These are phyloP conservation scores for Nepenthes alata DNA, from an alignment of 179 eudicot species.

Conservation along the genomic window DNA sequence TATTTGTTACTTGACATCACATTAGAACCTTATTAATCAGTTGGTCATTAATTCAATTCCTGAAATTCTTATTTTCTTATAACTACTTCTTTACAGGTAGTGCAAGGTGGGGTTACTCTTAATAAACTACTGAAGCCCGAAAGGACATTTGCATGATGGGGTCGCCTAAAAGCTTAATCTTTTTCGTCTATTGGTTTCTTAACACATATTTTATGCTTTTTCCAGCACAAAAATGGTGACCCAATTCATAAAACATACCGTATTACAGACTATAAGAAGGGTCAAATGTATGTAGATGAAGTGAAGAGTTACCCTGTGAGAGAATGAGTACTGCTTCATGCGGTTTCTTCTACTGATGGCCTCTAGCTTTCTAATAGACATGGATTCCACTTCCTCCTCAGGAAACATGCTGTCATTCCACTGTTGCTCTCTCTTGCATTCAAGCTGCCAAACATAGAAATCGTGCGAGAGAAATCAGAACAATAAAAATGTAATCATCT, in stretches of 20 bases:
- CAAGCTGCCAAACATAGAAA: conserved; percentile 22
- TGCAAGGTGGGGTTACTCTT: background rate
- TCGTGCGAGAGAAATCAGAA: background rate
- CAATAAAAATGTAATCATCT: background rate
- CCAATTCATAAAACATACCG: background rate
- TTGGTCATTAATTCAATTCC: background rate
- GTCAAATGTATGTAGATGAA: too few species aligned
- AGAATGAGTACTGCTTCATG: conserved; percentile 67
- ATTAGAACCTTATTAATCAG: too few species aligned
- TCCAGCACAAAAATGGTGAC: background rate
- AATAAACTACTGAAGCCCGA: too few species aligned
- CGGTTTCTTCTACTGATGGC: conserved; percentile 45
- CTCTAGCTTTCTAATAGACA: conserved; percentile 47
- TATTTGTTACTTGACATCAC: too few species aligned
- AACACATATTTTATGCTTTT: background rate
- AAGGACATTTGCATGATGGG: too few species aligned
- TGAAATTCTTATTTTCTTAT: too few species aligned
- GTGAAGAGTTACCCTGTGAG: conserved; percentile 42
- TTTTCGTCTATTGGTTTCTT: too few species aligned
- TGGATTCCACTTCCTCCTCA: conserved; percentile 37
- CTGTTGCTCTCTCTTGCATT: conserved; percentile 31
- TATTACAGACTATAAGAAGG: too few species aligned
- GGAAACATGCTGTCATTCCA: conserved; percentile 45
- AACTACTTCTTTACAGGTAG: background rate
- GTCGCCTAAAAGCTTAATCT: too few species aligned